Evolutionary conservation across 2,329 filamentous ascomycete species (phyloP).

Genomic region (Colletotrichum sp.): DNA sequence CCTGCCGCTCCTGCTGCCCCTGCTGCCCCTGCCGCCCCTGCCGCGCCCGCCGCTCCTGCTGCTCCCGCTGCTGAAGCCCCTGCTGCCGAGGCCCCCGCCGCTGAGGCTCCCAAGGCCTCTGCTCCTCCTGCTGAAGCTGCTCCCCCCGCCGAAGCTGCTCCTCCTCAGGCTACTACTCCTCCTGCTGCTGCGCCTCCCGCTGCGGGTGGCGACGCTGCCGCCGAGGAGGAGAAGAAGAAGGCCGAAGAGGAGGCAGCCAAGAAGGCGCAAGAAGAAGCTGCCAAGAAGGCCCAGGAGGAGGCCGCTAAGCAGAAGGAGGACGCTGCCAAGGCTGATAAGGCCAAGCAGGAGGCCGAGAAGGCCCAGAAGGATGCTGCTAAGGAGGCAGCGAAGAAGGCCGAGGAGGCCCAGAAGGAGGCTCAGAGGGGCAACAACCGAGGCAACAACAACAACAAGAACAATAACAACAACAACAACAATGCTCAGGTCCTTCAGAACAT

Average conservation of each 20-base stretch:
- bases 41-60: neutral
- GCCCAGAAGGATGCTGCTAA: slow-evolving; percentile 16
- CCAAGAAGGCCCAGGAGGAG: neutral
- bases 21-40: neutral
- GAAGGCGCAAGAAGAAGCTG: neutral
- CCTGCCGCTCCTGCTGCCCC: neutral
- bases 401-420: slow-evolving; percentile 2
- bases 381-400: slow-evolving; percentile 10
- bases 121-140: neutral
- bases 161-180: neutral
- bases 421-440: neutral
- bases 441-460: slow-evolving; percentile 33
- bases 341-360: slow-evolving; percentile 13
- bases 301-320: neutral
- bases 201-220: slow-evolving; percentile 1
- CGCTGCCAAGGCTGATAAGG: neutral
- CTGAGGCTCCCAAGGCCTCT: neutral
- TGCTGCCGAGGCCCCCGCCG: neutral
- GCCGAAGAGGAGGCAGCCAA: slow-evolving; percentile 12
- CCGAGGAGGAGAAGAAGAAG: slow-evolving; percentile 17
- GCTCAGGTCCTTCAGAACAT: slow-evolving; percentile 23
- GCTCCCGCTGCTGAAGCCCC: neutral
- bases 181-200: neutral
- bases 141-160: neutral
- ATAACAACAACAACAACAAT: slow-evolving; percentile 24